phyloP scores from a whole-genome alignment of 805 yeast species.

The Candida namnaoensis region DNA sequence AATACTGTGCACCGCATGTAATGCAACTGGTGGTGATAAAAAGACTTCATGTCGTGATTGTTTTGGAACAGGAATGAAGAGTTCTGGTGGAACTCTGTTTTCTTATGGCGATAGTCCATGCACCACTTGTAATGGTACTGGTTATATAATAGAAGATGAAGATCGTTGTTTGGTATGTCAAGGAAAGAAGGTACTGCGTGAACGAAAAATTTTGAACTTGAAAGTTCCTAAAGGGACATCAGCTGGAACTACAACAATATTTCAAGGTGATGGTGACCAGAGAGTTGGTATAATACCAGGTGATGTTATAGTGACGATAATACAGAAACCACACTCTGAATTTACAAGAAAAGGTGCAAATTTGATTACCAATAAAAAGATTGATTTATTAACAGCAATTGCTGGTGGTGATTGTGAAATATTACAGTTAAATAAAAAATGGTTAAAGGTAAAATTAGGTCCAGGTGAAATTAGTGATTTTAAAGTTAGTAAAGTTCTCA shows the following conservation, averaged over 20 bases:
- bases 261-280: conserved; percentile 61
- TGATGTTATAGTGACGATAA: conserved; percentile 51
- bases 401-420: conserved; percentile 43
- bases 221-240: conserved; percentile 48
- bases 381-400: conserved; percentile 46
- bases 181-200: conserved; percentile 37
- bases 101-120: too few species aligned
- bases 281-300: conserved; percentile 54
- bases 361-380: conserved; percentile 31
- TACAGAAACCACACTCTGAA: conserved; percentile 22
- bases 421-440: conserved; percentile 27
- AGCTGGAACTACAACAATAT: conserved; percentile 40
- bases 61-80: conserved; percentile 31
- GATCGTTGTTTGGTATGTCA: conserved; percentile 32
- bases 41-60: conserved; percentile 26
- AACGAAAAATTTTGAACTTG: conserved; percentile 41
- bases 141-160: conserved; percentile 21
- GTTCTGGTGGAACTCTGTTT: too few species aligned
- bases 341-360: conserved; percentile 37
- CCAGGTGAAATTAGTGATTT: conserved; percentile 48
- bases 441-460: conserved; percentile 27
- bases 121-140: conserved; percentile 33
- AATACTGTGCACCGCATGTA: conserved; percentile 39
- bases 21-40: conserved; percentile 40
- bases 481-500: conserved; percentile 36